These are phyloP conservation scores for Fusarium nurragi DNA, from an alignment of 2,329 filamentous ascomycete species.

Conservation along the genomic window DNA sequence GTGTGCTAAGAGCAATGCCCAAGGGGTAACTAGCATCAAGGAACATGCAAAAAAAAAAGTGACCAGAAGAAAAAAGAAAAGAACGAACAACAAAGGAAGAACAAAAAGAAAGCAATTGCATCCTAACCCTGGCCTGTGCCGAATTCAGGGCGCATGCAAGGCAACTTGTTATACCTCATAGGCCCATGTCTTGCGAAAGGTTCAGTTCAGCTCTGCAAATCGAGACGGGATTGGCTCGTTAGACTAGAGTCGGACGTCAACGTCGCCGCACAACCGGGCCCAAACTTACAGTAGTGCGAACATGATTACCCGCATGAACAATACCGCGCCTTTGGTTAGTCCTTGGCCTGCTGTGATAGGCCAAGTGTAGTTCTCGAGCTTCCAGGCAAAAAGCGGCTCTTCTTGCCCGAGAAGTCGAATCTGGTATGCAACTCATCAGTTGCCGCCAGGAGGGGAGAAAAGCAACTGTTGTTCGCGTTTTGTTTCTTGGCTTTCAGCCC, in stretches of 20 bases:
- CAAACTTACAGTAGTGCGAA: constrained; percentile 26
- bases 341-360: constrained; percentile 23
- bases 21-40: constrained; percentile 4
- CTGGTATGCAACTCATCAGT: constrained; percentile 20
- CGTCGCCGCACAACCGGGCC: not conserved
- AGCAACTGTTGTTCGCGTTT: constrained; percentile 11
- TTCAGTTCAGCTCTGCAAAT: not conserved
- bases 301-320: constrained; percentile 35
- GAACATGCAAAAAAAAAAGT: not conserved
- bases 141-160: constrained; percentile 18
- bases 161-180: not conserved
- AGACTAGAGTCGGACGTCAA: not conserved
- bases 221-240: constrained; percentile 10
- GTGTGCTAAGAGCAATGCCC: not conserved
- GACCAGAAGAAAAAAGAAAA: constrained; percentile 1
- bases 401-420: not conserved
- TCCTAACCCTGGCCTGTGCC: not conserved
- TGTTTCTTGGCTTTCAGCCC: not conserved
- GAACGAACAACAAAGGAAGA: not conserved
- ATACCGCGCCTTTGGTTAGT: constrained; percentile 10
- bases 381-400: constrained; percentile 24
- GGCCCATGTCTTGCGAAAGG: not conserved
- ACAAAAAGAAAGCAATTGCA: constrained; percentile 22
- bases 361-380: not conserved
- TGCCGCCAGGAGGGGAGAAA: constrained; percentile 1